These are phyloP conservation scores for Neofusicoccum kwambonambiense DNA, from an alignment of 2,329 filamentous ascomycete genomes.

Conservation along the genomic window DNA sequence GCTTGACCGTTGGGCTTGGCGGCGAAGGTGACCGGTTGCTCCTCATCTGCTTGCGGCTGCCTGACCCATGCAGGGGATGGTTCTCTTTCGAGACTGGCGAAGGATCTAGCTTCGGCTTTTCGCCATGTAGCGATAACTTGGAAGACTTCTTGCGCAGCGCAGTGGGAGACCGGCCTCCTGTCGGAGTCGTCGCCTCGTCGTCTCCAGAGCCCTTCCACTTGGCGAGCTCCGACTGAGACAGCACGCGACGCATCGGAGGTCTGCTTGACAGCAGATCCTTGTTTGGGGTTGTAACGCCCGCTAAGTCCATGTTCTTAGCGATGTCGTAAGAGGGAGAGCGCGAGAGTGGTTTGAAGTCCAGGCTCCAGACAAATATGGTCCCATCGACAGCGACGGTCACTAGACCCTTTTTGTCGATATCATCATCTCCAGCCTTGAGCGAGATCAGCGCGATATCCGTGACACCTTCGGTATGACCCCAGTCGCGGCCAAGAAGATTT, in stretches of 20 bases:
- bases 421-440: conserved; percentile 39
- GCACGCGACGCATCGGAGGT: conserved; percentile 77
- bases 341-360: conserved; percentile 29
- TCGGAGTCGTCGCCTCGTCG: conserved; percentile 33
- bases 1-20: conserved; percentile 28
- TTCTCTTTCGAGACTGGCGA: conserved; percentile 28
- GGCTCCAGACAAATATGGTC: conserved; percentile 50
- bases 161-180: conserved; percentile 48
- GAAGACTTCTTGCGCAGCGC: conserved; percentile 56
- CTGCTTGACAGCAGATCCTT: conserved; percentile 44
- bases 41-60: conserved; percentile 29
- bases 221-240: conserved; percentile 83
- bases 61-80: background rate
- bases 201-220: conserved; percentile 63
- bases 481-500: conserved; percentile 78
- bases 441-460: conserved; percentile 69
- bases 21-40: conserved; percentile 44
- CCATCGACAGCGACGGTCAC: conserved; percentile 52
- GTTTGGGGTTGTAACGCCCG: conserved; percentile 31
- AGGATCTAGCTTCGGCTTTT: conserved; percentile 44
- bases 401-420: conserved; percentile 45
- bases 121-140: conserved; percentile 46
- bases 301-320: conserved; percentile 38
- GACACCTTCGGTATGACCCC: conserved; percentile 92
- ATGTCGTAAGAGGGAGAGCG: conserved; percentile 31